Evolutionary conservation across 371 early-diverging fungal genomes (phyloP), one percentile per base, ranked within the genome.

Genomic region (Rhizopus microsporus): DNA sequence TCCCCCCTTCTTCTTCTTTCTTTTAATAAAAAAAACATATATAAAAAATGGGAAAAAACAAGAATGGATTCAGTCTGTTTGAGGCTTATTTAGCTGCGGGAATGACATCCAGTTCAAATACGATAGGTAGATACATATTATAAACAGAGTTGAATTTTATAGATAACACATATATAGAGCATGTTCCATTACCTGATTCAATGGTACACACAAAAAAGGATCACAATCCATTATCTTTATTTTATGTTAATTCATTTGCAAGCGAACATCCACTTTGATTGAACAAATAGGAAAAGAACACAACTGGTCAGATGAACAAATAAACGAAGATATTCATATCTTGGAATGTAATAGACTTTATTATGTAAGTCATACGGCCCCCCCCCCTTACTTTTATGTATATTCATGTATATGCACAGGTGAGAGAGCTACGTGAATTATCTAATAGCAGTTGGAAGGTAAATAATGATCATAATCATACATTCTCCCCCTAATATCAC

Each of bases 391-490:
- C 29, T 29, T 9, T 3, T 15, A 23, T 23, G 23, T 23, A 23
- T 23, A 23, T 23, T 23, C 23, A 23, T 23, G 23, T 7, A 47
- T 30, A 29, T 17, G 12, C 29, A 38, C 64, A 80, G 80, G 67
- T 80, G 31, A 77, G 74, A 17, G 87, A 87, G 53, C 65, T 87
- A 23, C 81, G 85, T 29, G 72, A 77, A 30, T 66, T 87, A 39
- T 87, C 87, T 5, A 65, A 72, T 13, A 69, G 80, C 42, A 87
- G 87, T 58, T 87, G 87, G 87, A 77, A 77, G 67, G 84, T 84
- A 77, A 72, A 54, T 9, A 58, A n/a, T 44, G 39, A 43, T 33
- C 52, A 37, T 32, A 39, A 43, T 33, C 7, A 29, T 7, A 33
- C 30, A 51, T 15, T 44, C 1, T 39, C 29, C 54, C 7, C 15